These are phyloP conservation scores for Tulasnella sp. DNA, from an alignment of 768 basidiomycete genomes.

Conservation along the genomic window DNA sequence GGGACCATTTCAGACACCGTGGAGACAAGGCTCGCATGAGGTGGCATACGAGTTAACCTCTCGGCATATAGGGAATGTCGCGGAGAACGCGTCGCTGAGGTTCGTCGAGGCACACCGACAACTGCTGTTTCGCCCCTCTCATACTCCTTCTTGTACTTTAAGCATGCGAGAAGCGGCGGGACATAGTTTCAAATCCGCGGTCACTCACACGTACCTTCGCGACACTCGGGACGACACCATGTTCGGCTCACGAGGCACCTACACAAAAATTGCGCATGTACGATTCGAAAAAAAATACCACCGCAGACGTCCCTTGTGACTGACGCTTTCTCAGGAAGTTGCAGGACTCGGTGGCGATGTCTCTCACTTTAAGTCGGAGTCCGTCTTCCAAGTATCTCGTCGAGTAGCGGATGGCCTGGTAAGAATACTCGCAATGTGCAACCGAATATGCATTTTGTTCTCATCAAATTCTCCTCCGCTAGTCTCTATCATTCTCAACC, in stretches of 20 bases:
- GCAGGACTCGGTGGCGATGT: conserved; percentile 79
- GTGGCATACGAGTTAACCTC: conserved; percentile 73
- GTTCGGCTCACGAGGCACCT: conserved; percentile 48
- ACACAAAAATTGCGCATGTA: conserved; percentile 44
- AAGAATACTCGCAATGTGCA: conserved; percentile 32
- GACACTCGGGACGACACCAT: conserved; percentile 69
- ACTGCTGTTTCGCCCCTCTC: background rate
- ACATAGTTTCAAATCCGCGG: conserved; percentile 64
- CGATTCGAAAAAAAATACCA: background rate
- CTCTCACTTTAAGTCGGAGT: conserved; percentile 60
- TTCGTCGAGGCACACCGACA: conserved; percentile 25
- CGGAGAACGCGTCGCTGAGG: conserved; percentile 74
- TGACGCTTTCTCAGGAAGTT: conserved; percentile 29
- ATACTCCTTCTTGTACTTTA: conserved; percentile 9
- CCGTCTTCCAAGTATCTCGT: conserved; percentile 52
- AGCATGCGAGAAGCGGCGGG: conserved; percentile 83
- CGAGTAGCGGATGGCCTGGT: conserved; percentile 48
- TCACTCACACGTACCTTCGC: conserved; percentile 63
- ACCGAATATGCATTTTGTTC: too few species aligned
- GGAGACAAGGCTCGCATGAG: conserved; percentile 43
- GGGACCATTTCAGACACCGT: background rate
- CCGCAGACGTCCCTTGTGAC: background rate
- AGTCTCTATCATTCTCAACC: conserved; percentile 68
- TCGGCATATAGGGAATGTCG: conserved; percentile 60
- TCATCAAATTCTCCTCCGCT: conserved; percentile 1